Base-by-base conservation (phyloP, 495 filamentous ascomycete genomes). In the Pyrenopolyporus hunteri region DNA sequence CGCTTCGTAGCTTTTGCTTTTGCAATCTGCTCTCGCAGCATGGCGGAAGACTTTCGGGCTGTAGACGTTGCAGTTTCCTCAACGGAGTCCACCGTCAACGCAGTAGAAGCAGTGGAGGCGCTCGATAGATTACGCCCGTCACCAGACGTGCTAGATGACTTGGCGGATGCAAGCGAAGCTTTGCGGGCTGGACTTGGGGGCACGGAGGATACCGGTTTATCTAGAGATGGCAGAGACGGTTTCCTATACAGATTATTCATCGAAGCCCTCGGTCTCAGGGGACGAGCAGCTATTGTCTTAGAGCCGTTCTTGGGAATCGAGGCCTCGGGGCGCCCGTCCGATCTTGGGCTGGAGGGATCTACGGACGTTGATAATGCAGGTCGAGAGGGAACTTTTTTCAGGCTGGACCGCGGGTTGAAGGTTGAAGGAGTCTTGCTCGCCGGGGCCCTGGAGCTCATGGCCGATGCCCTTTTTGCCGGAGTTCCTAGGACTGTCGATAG, bases 1-100 rank as follows among this genome's bases (percentile, higher is more conserved):
- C 87, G 85, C 43, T 85, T 84, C 29, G 92, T 92, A 8, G 92
- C 93, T 70, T 93, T 96, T 6, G 94, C 94, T 70, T 91, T 94
- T 36, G 93, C 92, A 67, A 98, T 97, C 54, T 89, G 91, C 43
- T 97, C 92, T 13, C 94, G 83, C 37, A 98, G 72, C 1, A 92
- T 88, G 29, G 83, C 81, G 2, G 94, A 97, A 1, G 92, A 89
- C 64, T 89, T 93, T 7, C 83, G 54, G 22, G 59, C 43, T 2
- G 50, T 57, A 32, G 68, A 63, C 4, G 62, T 56, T 37, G 74
- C 59, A 20, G 70, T 31, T 16, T 72, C 51, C 39, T 79, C 73
- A 6, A 63, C 42, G 13, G 74, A 76, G 40, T 78, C 67, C 6
- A 72, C 60, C 8, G 78, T 76, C 20, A 67, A 44, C n/a, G 56